These are phyloP conservation scores for Cryoendolithus antarcticus DNA, from an alignment of 2,329 filamentous ascomycete species.

Conservation along the genomic window DNA sequence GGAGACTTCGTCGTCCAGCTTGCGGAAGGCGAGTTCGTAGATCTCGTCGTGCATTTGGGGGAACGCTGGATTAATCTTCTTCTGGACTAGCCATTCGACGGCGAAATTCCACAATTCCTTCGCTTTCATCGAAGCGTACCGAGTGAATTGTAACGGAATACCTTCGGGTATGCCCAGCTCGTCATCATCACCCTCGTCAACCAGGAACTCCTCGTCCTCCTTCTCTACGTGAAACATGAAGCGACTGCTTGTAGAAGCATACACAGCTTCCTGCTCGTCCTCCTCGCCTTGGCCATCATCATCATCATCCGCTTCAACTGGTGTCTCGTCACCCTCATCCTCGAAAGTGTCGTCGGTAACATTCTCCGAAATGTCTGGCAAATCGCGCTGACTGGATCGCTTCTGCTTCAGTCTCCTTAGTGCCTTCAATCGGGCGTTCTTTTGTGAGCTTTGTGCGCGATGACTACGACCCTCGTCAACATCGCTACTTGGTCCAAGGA, in stretches of 20 bases:
- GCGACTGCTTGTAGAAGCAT: slow-evolving; percentile 18
- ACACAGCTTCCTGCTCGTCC: slow-evolving; percentile 18
- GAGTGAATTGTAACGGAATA: slow-evolving; percentile 55
- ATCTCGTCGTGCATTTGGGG: slow-evolving; percentile 44
- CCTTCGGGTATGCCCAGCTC: slow-evolving; percentile 45
- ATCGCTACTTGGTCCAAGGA: slow-evolving; percentile 25
- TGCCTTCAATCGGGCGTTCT: slow-evolving; percentile 28
- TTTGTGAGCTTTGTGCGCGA: slow-evolving; percentile 16
- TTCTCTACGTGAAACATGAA: slow-evolving; percentile 38
- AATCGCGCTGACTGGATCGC: slow-evolving; percentile 21
- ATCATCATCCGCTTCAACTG: slow-evolving; percentile 17
- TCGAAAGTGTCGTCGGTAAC: too few relatives aligned
- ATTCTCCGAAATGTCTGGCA: slow-evolving; percentile 9
- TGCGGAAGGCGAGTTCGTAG: slow-evolving; percentile 57
- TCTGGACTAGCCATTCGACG: slow-evolving; percentile 72
- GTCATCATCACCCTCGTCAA: slow-evolving; percentile 49
- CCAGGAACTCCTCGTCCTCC: slow-evolving; percentile 50
- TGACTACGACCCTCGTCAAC: slow-evolving; percentile 12
- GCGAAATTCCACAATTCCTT: slow-evolving; percentile 62
- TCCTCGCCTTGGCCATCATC: slow-evolving; percentile 18
- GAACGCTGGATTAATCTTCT: slow-evolving; percentile 62
- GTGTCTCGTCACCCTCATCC: slow-evolving; percentile 12
- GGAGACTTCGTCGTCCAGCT: slow-evolving; percentile 58
- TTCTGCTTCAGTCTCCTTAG: slow-evolving; percentile 32
- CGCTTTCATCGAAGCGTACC: slow-evolving; percentile 52